Percentiles rank a stretch among this genome's conserved stretches.
These are phyloP conservation scores for Paecilomyces fulvus DNA, from an alignment of 2,329 filamentous ascomycete genomes.

Conservation along the genomic window DNA sequence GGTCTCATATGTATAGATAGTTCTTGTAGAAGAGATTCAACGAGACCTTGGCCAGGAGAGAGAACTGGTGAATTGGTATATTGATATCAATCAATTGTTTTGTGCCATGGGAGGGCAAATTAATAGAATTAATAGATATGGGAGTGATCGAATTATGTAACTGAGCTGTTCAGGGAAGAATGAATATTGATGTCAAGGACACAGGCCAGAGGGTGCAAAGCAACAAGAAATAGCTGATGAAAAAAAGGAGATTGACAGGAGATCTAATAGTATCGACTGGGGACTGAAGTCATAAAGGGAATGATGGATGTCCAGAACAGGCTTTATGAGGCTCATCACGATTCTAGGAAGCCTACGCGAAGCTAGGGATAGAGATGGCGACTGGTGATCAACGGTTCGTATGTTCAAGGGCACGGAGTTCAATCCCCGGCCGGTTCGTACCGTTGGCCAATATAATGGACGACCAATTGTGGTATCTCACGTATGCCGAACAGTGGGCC, in stretches of 20 bases:
- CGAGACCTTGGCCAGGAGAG: background rate
- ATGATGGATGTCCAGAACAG: background rate
- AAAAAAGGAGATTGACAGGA: background rate
- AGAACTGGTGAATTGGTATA: background rate
- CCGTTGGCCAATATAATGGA: background rate
- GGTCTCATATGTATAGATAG: background rate
- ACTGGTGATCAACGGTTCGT: background rate
- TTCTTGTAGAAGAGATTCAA: background rate
- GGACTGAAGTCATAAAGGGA: background rate
- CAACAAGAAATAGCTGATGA: background rate
- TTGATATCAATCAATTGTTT: background rate
- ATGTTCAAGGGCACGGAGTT: background rate
- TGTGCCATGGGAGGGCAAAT: background rate
- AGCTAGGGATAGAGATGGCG: background rate
- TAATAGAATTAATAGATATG: background rate
- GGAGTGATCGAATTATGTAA: background rate
- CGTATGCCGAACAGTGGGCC: background rate
- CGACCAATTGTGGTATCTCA: background rate
- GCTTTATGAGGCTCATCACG: background rate
- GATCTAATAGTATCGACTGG: background rate
- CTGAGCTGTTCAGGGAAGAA: background rate
- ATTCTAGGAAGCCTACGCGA: background rate
- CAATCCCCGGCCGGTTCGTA: background rate
- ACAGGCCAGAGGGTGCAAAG: background rate
- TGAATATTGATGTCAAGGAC: background rate